These are phyloP conservation scores for Colletotrichum filicis DNA, from an alignment of 2,329 filamentous ascomycete genomes.

Conservation along the genomic window DNA sequence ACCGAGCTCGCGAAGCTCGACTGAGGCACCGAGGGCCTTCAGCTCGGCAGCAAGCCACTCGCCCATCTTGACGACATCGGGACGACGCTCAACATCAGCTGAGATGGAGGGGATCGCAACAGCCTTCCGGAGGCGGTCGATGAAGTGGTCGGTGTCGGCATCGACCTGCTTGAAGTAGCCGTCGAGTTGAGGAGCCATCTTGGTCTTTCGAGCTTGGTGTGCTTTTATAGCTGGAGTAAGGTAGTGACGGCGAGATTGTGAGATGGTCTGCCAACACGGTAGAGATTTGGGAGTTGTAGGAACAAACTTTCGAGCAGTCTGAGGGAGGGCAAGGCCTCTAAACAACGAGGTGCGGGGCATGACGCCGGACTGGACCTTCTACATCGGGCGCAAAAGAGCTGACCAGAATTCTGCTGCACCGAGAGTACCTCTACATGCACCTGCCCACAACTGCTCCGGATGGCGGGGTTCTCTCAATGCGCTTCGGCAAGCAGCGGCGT, in stretches of 20 bases:
- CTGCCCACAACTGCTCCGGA: conserved; percentile 27
- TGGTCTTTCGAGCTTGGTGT: conserved; percentile 73
- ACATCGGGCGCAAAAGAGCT: conserved; percentile 36
- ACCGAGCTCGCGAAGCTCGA: conserved; percentile 87
- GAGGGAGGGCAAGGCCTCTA: conserved; percentile 33
- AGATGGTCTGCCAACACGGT: conserved; percentile 28
- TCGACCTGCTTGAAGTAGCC: conserved; percentile 95
- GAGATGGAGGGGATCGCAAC: conserved; percentile 98
- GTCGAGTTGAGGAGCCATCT: conserved; percentile 90
- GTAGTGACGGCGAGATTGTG: conserved; percentile 51
- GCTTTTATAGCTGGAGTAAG: conserved; percentile 63
- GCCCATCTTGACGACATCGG: conserved; percentile 96
- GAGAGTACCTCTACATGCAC: conserved; percentile 25
- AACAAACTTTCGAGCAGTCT: conserved; percentile 26
- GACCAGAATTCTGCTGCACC: conserved; percentile 31
- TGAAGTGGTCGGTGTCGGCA: conserved; percentile 80
- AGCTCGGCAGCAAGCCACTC: conserved; percentile 89
- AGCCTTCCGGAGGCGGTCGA: conserved; percentile 88
- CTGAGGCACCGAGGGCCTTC: conserved; percentile 83
- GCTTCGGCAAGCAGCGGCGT: conserved; percentile 32
- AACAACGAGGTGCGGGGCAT: conserved; percentile 60
- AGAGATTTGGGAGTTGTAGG: conserved; percentile 30
- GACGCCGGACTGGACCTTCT: conserved; percentile 38
- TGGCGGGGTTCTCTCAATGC: conserved; percentile 33
- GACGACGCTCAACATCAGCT: conserved; percentile 86